Evolutionary conservation across 2,329 filamentous ascomycete genomes (phyloP), one percentile per base, ranked within the genome.

Genomic region (Plectosphaerella sp.): DNA sequence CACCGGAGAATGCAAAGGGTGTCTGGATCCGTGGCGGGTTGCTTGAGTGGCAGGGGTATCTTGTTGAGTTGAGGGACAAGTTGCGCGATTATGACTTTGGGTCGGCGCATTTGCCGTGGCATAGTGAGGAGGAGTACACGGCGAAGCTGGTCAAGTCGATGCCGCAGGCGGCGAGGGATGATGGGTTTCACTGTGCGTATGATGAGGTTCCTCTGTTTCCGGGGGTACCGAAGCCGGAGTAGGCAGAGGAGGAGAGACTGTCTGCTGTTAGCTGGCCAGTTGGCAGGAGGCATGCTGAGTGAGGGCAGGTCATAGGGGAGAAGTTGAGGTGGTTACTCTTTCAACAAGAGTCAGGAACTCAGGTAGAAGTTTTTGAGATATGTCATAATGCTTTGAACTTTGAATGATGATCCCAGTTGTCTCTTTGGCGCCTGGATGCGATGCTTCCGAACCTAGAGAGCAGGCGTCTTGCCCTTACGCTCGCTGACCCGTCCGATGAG

Each of bases 1-100:
- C 18, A 11, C 41, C 18, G 16, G 67, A 71, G 61, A 72, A 71
- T 51, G 60, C 63, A 36, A 62, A 57, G 39, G 66, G 67, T 0
- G 53, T 61, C 16, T 72, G 69, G 69, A 68, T 68, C 49, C 53
- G 62, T 1, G 66, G 63, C 9, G 50, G 25, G 11, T 28, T 47
- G 20, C 8, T 47, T 3, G 22, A 16, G 1, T 45, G 41, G 41
- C 41, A 45, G 41, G 28, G 28, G 28, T 33, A 33, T 33, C 28
- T 33, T 33, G 28, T 33, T 9, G 28, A 33, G 28, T 33, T 33
- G 28, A 33, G 28, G 28, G 41, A 45, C 2, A 22, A 45, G 41
- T 15, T 45, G 9, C 18, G 41, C 8, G 18, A 18, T 45, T 16
- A 45, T 12, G 41, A 20, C 18, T 45, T 18, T 18, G 41, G 41